Conservation (phyloP, 2,329 filamentous ascomycete species). For the Penicillium psychrosexuale region DNA sequence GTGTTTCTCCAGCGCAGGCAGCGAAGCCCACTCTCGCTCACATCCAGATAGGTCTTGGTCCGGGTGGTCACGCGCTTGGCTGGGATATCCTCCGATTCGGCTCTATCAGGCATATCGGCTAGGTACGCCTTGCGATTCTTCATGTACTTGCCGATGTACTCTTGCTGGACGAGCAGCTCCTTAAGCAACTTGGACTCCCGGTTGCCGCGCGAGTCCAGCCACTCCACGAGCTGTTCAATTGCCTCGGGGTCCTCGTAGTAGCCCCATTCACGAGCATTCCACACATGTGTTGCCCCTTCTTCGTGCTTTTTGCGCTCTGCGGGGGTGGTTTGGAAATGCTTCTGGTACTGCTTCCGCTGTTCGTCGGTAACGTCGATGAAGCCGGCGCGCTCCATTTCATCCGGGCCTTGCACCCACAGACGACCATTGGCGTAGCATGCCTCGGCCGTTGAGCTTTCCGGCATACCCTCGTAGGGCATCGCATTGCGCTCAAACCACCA, state of each 20-base stretch:
- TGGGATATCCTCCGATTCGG: slow-evolving; percentile 46
- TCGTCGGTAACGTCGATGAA: slow-evolving; percentile 76
- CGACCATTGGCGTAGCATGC: slow-evolving; percentile 91
- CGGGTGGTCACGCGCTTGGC: slow-evolving; percentile 60
- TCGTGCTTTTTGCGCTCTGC: slow-evolving; percentile 80
- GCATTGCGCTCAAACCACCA: slow-evolving; percentile 99
- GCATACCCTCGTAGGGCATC: slow-evolving; percentile 90
- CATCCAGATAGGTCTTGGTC: slow-evolving; percentile 57
- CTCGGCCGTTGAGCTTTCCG: slow-evolving; percentile 79
- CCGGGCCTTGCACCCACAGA: slow-evolving; percentile 93
- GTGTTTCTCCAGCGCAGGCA: slow-evolving; percentile 66
- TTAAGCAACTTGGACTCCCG: slow-evolving; percentile 87
- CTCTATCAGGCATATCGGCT: slow-evolving; percentile 50
- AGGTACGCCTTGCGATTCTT: slow-evolving; percentile 73
- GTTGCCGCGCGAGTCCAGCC: slow-evolving; percentile 82
- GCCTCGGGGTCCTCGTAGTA: slow-evolving; percentile 80
- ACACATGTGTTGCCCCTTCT: slow-evolving; percentile 77
- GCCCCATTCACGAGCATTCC: slow-evolving; percentile 78
- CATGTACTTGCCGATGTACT: slow-evolving; percentile 77
- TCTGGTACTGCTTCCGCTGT: slow-evolving; percentile 70
- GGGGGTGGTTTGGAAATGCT: slow-evolving; percentile 76
- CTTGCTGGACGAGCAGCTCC: slow-evolving; percentile 72
- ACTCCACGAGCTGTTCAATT: slow-evolving; percentile 74
- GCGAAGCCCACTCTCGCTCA: slow-evolving; percentile 50
- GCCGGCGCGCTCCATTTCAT: slow-evolving; percentile 79